A percentile compares a stretch with the other conserved stretches of the same genome.
Conservation (phyloP, 2,329 filamentous ascomycete species). For the Aspergillus jensenii region DNA sequence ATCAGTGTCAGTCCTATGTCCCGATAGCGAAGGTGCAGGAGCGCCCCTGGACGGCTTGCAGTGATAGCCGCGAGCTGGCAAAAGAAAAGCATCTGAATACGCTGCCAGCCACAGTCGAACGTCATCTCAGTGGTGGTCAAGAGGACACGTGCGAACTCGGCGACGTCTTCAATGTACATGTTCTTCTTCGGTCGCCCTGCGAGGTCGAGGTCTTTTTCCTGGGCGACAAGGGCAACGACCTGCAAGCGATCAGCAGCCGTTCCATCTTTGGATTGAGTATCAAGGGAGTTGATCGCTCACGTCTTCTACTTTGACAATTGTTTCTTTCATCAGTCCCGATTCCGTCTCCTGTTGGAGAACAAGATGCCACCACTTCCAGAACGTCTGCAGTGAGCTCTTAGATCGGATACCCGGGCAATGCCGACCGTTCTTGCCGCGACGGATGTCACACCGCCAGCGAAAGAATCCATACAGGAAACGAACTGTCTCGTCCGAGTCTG, state of each 20-base stretch:
- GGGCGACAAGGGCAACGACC: slow-evolving; percentile 27
- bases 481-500: slow-evolving; percentile 4
- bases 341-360: slow-evolving; percentile 21
- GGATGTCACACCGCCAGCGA: slow-evolving; percentile 20
- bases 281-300: slow-evolving; percentile 10
- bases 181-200: slow-evolving; percentile 23
- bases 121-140: slow-evolving; percentile 33
- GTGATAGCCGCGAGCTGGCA: slow-evolving; percentile 31
- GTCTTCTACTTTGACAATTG: slow-evolving; percentile 18
- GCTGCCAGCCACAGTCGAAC: slow-evolving; percentile 28
- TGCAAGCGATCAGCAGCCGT: slow-evolving; percentile 13
- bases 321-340: slow-evolving; percentile 18
- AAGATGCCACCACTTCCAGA: slow-evolving; percentile 28
- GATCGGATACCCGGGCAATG: slow-evolving; percentile 12
- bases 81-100: slow-evolving; percentile 25
- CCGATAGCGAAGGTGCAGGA: slow-evolving; percentile 27
- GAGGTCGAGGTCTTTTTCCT: slow-evolving; percentile 25
- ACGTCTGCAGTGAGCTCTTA: slow-evolving; percentile 21
- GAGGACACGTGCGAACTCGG: slow-evolving; percentile 28
- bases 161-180: slow-evolving; percentile 34
- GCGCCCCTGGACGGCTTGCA: slow-evolving; percentile 19
- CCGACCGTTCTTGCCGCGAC: slow-evolving; percentile 16
- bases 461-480: slow-evolving; percentile 17
- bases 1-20: slow-evolving; percentile 29
- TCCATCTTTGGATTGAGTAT: not conserved